Evolutionary conservation across 805 yeast genomes (phyloP).

Genomic region (Cyberlindnera mycetangii): DNA sequence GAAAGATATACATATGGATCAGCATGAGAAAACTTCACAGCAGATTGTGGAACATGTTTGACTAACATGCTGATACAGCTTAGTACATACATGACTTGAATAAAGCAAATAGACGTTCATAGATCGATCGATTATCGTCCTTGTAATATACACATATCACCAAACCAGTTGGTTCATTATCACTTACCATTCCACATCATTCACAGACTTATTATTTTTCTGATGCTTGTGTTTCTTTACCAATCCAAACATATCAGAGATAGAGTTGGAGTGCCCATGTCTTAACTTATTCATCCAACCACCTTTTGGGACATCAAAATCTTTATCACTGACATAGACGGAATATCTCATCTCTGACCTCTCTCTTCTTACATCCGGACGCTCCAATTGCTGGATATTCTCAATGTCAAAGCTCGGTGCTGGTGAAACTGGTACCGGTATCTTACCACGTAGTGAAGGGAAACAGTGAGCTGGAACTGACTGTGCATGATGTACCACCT

Average conservation of each 20-base stretch:
- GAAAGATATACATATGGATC: conserved; percentile 17
- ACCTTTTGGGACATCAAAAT: conserved; percentile 14
- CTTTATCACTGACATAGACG: conserved; percentile 14
- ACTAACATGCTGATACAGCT: too few relatives aligned
- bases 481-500: conserved; percentile 1
- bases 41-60: conserved; percentile 25
- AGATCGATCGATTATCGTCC: too few relatives aligned
- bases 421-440: conserved; percentile 10
- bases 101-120: too few relatives aligned
- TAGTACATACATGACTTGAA: too few relatives aligned
- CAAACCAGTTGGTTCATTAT: neutral
- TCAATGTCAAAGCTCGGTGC: conserved; percentile 6
- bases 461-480: conserved; percentile 18
- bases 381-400: conserved; percentile 6
- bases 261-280: conserved; percentile 8
- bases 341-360: conserved; percentile 7
- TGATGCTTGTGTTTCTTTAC: conserved; percentile 6
- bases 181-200: conserved; percentile 1
- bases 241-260: conserved; percentile 11
- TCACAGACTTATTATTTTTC: conserved; percentile 7
- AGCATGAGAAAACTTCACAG: conserved; percentile 23
- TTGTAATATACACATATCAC: neutral
- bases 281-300: conserved; percentile 12
- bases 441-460: conserved; percentile 16
- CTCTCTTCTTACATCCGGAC: conserved; percentile 11